Conservation (phyloP, 306 rosid genomes). For the Rosa lucieae region DNA sequence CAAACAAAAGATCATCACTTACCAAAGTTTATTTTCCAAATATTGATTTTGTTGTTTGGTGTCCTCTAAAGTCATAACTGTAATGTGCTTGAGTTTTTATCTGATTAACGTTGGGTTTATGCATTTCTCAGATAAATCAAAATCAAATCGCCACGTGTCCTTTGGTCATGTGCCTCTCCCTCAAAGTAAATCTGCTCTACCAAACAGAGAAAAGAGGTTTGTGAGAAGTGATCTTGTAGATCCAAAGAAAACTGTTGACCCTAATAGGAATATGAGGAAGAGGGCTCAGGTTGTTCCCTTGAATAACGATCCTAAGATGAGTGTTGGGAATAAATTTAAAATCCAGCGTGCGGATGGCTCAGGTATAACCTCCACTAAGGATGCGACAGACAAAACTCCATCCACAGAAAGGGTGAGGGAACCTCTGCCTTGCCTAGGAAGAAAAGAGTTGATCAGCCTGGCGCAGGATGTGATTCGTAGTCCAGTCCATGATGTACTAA, state of each 20-base stretch:
- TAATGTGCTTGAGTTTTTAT: conserved; percentile 1
- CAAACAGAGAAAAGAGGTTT: conserved; percentile 21
- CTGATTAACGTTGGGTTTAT: conserved; percentile 20
- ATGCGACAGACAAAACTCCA: conserved; percentile 28
- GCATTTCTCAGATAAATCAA: conserved; percentile 49
- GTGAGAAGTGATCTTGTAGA: conserved; percentile 36
- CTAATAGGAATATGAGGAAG: conserved; percentile 36
- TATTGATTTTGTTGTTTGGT: not conserved
- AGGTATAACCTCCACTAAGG: conserved; percentile 33
- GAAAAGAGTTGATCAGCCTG: conserved; percentile 36
- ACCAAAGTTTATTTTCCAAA: not conserved
- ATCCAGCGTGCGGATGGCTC: conserved; percentile 39
- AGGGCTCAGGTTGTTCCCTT: conserved; percentile 26
- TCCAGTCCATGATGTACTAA: conserved; percentile 24
- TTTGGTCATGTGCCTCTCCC: conserved; percentile 32
- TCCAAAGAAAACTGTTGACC: conserved; percentile 35
- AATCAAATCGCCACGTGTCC: conserved; percentile 33
- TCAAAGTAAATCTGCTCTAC: conserved; percentile 32
- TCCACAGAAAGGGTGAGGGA: conserved; percentile 35
- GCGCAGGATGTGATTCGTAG: conserved; percentile 23
- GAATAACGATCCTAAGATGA: conserved; percentile 30
- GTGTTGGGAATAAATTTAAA: conserved; percentile 23
- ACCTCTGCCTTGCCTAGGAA: conserved; percentile 39
- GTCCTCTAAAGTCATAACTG: not conserved
- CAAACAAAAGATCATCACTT: not conserved